These are phyloP conservation scores for Xylaria sp. DNA, from an alignment of 495 filamentous ascomycete genomes.

Conservation along the genomic window DNA sequence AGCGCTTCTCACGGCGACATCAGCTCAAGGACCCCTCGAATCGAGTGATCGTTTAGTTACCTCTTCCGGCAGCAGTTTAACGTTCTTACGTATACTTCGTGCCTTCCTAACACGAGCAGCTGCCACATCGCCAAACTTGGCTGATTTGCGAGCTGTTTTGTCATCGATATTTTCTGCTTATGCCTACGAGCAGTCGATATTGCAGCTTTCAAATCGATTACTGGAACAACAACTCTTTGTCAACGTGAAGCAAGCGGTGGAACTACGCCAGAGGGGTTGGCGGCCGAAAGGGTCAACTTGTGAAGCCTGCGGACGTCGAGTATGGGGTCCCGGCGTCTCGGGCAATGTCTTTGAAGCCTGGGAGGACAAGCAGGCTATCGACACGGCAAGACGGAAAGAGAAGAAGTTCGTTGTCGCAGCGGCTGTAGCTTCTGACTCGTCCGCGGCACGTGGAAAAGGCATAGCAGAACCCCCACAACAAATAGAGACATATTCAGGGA, in stretches of 20 bases:
- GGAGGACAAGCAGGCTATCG: conserved; percentile 67
- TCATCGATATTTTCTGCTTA: conserved; percentile 93
- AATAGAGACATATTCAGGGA: conserved; percentile 36
- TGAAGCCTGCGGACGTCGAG: conserved; percentile 79
- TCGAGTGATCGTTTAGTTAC: conserved; percentile 44
- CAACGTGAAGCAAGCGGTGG: conserved; percentile 76
- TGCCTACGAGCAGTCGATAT: conserved; percentile 87
- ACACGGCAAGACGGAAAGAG: conserved; percentile 48
- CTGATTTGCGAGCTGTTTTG: conserved; percentile 84
- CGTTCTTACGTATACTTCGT: conserved; percentile 88
- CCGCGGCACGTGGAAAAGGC: conserved; percentile 39
- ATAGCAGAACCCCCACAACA: conserved; percentile 34
- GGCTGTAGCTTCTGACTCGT: conserved; percentile 32
- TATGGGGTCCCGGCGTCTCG: conserved; percentile 90
- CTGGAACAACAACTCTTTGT: conserved; percentile 90
- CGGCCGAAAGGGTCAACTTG: conserved; percentile 83
- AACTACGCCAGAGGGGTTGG: conserved; percentile 87
- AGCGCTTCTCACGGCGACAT: conserved; percentile 77
- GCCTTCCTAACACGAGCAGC: conserved; percentile 89
- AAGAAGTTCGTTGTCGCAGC: conserved; percentile 34
- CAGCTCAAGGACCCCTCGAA: conserved; percentile 45
- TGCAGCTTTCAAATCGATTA: conserved; percentile 82
- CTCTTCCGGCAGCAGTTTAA: conserved; percentile 62
- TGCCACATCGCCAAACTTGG: conserved; percentile 79
- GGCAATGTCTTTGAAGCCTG: conserved; percentile 80